Evolutionary conservation across 176 grass and related monocot species (phyloP).

Genomic region (Eragrostis curvula): DNA sequence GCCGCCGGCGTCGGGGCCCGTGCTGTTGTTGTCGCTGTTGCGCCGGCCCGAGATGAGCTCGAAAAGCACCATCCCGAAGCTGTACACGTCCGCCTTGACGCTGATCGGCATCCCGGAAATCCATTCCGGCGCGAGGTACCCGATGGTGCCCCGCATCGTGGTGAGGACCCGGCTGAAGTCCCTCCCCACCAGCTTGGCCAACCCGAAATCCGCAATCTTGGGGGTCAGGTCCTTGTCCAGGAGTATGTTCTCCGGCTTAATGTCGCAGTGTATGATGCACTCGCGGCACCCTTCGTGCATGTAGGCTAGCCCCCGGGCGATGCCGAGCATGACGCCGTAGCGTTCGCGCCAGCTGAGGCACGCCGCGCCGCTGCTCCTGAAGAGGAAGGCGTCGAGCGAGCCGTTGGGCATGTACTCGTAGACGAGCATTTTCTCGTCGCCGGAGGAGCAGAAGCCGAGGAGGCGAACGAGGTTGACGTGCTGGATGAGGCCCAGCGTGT

Average conservation of each 20-base stretch:
- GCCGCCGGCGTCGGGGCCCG: background rate
- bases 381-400: constrained; percentile 22
- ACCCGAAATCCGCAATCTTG: constrained; percentile 27
- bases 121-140: constrained; percentile 55
- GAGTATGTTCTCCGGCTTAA: constrained; percentile 31
- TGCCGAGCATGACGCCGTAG: constrained; percentile 30
- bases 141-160: constrained; percentile 41
- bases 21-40: background rate
- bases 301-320: constrained; percentile 23
- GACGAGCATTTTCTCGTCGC: constrained; percentile 34
- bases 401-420: constrained; percentile 56
- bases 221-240: constrained; percentile 24
- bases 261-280: constrained; percentile 32
- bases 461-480: constrained; percentile 45
- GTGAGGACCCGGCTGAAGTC: constrained; percentile 31
- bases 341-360: constrained; percentile 17
- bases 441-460: constrained; percentile 31
- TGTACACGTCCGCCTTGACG: constrained; percentile 55
- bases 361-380: background rate
- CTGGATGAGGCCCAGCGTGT: constrained; percentile 31
- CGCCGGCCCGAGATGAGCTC: constrained; percentile 43
- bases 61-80: constrained; percentile 54
- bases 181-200: constrained; percentile 42
- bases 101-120: constrained; percentile 39
- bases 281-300: constrained; percentile 35